Evolutionary conservation across 2,329 filamentous ascomycete species (phyloP), one percentile per base, ranked within the genome.

Genomic region (Cladosporium sp.): DNA sequence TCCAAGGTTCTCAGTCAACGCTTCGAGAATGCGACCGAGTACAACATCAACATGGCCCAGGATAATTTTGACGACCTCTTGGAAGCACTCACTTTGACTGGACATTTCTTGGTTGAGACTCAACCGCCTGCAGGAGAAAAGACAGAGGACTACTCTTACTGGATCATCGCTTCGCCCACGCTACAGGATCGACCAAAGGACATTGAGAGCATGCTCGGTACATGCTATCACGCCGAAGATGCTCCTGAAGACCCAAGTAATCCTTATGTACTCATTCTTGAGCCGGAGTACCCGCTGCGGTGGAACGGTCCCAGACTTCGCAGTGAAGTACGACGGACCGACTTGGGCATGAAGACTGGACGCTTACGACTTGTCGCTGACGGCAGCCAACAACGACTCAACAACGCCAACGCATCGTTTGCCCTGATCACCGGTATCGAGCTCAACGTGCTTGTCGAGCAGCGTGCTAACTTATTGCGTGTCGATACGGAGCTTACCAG

Each of bases 21-120:
- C 60, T 99, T 99, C 69, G 94, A 99, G 73, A 97, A 99, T 70
- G 90, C 90, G 5, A 96, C 92, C 9, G 94, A 99, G 73, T 96
- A 94, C 74, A 96, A 90, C 72, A 88, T 97, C 69, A 87, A 88
- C 37, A 82, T 92, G 57, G 78, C 83, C 4, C 81, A 83, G 8
- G 85, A 89, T 34, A 83, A 84, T 61, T 80, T 95, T 61, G 86
- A 87, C 60, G 85, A 89, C 38, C 83, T 99, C 28, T 89, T 92
- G 64, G 89, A 95, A 65, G 85, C 90, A 22, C 81, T 99, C 8
- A 84, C 90, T 12, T 81, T 88, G 42, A 88, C 90, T 0, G 90
- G 90, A 3, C 94, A 99, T 72, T 95, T 97, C 68, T 83, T 96
- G 30, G 86, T 99, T 15, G 87, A 90, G 61, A 88, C 86, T 2